Conservation (phyloP, 495 filamentous ascomycete genomes). For the Massariosphaeria phaeospora region DNA sequence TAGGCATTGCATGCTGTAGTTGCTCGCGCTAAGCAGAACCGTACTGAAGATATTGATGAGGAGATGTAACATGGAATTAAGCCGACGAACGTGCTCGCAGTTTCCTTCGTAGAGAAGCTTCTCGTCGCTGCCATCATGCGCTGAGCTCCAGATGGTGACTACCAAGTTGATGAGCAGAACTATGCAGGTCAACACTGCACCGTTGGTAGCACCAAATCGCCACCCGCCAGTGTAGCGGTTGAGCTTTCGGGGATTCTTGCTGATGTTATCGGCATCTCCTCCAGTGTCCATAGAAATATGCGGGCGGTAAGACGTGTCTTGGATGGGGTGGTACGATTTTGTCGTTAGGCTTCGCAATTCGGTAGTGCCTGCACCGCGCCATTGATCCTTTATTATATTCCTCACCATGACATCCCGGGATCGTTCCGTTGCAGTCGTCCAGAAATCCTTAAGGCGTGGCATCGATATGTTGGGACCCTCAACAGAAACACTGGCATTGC, state of each 20-base stretch:
- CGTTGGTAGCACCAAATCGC: conserved; percentile 10
- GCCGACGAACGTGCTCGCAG: background rate
- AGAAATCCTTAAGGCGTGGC: too few relatives aligned
- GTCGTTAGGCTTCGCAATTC: too few relatives aligned
- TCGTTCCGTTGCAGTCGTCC: too few relatives aligned
- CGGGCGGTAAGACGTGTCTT: too few relatives aligned
- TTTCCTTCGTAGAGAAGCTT: background rate
- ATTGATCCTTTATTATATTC: too few relatives aligned
- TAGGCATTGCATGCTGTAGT: conserved; percentile 21
- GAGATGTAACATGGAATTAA: conserved; percentile 19
- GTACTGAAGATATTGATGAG: conserved; percentile 22
- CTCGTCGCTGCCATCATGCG: background rate
- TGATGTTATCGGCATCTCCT: background rate
- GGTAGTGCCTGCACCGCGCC: too few relatives aligned
- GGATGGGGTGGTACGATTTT: too few relatives aligned
- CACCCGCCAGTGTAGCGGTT: background rate
- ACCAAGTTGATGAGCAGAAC: conserved; percentile 10
- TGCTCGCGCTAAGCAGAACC: conserved; percentile 17
- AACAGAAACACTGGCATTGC: too few relatives aligned
- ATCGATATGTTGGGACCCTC: too few relatives aligned
- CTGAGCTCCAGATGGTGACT: conserved; percentile 2
- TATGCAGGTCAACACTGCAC: background rate
- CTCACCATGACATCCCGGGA: too few relatives aligned
- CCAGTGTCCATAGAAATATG: too few relatives aligned
- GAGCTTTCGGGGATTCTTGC: background rate